A percentile compares a stretch with the other conserved stretches of the same genome.
phyloP scores from a whole-genome alignment of 192 early-diverging fungal genomes.

The Endogone sp. region DNA sequence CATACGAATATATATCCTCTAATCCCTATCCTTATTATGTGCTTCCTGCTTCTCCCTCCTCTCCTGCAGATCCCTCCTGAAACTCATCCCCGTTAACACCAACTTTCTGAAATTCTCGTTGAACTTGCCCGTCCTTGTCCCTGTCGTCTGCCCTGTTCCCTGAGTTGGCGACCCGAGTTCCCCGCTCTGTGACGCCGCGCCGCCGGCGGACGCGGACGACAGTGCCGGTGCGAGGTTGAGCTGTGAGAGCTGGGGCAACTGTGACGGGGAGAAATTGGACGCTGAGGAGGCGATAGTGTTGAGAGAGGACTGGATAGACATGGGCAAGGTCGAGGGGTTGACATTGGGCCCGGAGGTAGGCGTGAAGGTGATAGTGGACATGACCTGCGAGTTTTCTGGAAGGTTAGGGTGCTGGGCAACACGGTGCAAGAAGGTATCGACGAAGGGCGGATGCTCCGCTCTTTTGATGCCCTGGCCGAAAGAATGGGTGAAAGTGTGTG shows the following conservation, averaged over 20 bases:
- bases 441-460: slow-evolving; percentile 51
- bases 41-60: background rate
- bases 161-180: too few species aligned
- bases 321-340: slow-evolving; percentile 8
- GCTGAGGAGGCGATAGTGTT: slow-evolving; percentile 18
- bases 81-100: slow-evolving; percentile 37
- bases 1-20: too few species aligned
- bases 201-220: too few species aligned
- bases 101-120: slow-evolving; percentile 39
- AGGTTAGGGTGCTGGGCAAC: slow-evolving; percentile 32
- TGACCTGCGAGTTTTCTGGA: slow-evolving; percentile 36
- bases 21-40: too few species aligned
- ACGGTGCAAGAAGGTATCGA: slow-evolving; percentile 49
- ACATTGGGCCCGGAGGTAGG: background rate
- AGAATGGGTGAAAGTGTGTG: background rate
- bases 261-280: slow-evolving; percentile 11
- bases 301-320: slow-evolving; percentile 16
- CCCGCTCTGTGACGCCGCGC: too few species aligned
- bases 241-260: slow-evolving; percentile 1
- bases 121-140: slow-evolving; percentile 12
- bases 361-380: slow-evolving; percentile 20
- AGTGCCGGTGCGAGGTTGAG: background rate
- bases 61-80: slow-evolving; percentile 32
- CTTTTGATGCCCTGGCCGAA: slow-evolving; percentile 55
- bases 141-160: background rate